phyloP scores from a whole-genome alignment of 306 rosid species.

The Casuarina equisetifolia region DNA sequence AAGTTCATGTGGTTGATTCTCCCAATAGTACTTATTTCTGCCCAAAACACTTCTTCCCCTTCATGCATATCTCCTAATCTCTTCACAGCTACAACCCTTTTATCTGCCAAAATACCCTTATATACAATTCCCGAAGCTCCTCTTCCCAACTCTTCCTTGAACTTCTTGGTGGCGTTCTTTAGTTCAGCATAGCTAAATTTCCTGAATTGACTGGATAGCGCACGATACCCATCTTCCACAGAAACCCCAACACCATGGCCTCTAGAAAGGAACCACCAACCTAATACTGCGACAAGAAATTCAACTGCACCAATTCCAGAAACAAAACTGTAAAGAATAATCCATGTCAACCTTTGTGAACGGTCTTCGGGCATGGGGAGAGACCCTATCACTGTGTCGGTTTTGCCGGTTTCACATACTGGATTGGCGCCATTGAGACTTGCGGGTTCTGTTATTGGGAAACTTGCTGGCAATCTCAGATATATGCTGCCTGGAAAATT shows the following conservation, averaged over 20 bases:
- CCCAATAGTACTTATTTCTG: slow-evolving; percentile 46
- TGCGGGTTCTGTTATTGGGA: not conserved
- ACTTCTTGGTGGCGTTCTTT: not conserved
- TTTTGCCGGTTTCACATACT: not conserved
- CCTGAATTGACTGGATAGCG: not conserved
- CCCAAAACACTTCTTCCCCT: slow-evolving; percentile 51
- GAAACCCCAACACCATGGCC: not conserved
- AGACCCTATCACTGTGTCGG: not conserved
- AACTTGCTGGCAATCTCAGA: not conserved
- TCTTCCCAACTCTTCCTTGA: slow-evolving; percentile 2
- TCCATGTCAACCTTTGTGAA: not conserved
- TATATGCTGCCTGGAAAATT: not conserved
- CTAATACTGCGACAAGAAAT: not conserved
- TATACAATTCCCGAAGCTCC: not conserved
- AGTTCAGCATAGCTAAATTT: not conserved
- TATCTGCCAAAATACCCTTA: slow-evolving; percentile 27
- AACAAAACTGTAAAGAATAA: not conserved
- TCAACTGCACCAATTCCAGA: not conserved
- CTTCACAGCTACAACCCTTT: slow-evolving; percentile 43
- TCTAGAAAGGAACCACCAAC: not conserved
- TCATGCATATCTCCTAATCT: slow-evolving; percentile 42
- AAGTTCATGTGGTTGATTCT: slow-evolving; percentile 42
- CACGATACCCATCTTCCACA: not conserved
- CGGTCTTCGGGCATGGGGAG: not conserved
- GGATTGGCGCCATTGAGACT: not conserved